Evolutionary conservation across 345 rosid genomes (phyloP).

Genomic region (Moringa oleifera): DNA sequence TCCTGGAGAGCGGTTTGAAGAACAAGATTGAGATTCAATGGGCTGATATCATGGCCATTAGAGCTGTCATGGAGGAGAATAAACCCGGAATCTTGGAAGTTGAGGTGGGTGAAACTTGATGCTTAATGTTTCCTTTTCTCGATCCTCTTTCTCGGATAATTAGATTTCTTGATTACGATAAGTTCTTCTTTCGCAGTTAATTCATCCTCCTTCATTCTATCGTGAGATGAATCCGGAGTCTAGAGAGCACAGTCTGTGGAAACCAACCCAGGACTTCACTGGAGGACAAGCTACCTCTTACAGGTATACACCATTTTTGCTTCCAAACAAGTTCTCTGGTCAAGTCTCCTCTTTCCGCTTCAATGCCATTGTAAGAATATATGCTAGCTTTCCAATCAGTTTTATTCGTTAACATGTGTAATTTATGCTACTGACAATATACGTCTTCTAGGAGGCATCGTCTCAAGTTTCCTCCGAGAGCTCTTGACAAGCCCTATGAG

Average conservation of each 20-base stretch:
- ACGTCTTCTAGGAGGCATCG: conserved; percentile 47
- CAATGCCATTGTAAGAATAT: too few species aligned
- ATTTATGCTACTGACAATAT: neutral
- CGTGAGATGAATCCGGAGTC: conserved; percentile 36
- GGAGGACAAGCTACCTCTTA: conserved; percentile 31
- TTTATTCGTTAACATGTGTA: too few species aligned
- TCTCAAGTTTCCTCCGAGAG: conserved; percentile 36
- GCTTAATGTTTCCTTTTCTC: neutral
- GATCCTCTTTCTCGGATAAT: neutral
- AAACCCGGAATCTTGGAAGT: conserved; percentile 22
- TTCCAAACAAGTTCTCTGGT: neutral
- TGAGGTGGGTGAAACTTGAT: conserved; percentile 20
- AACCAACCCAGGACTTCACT: conserved; percentile 35
- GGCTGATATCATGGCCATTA: conserved; percentile 28
- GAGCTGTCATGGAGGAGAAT: neutral
- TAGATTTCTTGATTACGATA: neutral
- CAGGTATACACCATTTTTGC: conserved; percentile 25
- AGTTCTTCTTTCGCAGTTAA: conserved; percentile 30
- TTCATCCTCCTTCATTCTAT: conserved; percentile 27
- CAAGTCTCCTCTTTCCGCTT: neutral
- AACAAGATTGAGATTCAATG: conserved; percentile 38
- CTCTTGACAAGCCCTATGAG: conserved; percentile 38
- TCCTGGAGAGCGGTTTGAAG: conserved; percentile 29
- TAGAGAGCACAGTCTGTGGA: conserved; percentile 45
- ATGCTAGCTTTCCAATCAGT: too few species aligned